Conservation (phyloP, 2,329 filamentous ascomycete species). For the Colletotrichum incanum region DNA sequence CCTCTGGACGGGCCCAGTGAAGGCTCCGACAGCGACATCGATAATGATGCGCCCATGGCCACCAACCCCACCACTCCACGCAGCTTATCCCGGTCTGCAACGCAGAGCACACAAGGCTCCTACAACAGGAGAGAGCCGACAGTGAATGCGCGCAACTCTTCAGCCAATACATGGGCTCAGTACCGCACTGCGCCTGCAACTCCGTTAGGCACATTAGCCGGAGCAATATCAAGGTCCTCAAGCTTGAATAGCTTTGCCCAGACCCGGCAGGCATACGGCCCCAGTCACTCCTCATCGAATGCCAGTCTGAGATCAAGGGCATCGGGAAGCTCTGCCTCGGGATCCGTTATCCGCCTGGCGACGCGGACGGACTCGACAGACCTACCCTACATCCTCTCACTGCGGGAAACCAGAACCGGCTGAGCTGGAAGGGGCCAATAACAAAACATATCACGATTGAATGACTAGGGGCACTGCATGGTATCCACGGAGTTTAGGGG, state of each 20-base stretch:
- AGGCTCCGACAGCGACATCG: slow-evolving; percentile 59
- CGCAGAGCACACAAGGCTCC: slow-evolving; percentile 53
- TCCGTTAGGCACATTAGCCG: slow-evolving; percentile 60
- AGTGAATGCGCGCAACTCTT: slow-evolving; percentile 57
- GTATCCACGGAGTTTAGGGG: slow-evolving; percentile 41
- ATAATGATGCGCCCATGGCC: slow-evolving; percentile 62
- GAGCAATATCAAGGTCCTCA: slow-evolving; percentile 54
- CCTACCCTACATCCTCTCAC: slow-evolving; percentile 54
- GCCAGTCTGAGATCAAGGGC: slow-evolving; percentile 57
- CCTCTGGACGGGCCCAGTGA: slow-evolving; percentile 47
- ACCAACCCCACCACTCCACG: slow-evolving; percentile 60
- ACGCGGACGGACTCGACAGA: slow-evolving; percentile 52
- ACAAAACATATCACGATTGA: slow-evolving; percentile 33
- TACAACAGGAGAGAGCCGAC: slow-evolving; percentile 44
- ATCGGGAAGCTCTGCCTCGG: slow-evolving; percentile 53
- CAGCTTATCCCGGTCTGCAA: slow-evolving; percentile 50
- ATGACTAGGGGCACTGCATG: slow-evolving; percentile 37
- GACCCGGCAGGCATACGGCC: slow-evolving; percentile 58
- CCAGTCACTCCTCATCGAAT: slow-evolving; percentile 56
- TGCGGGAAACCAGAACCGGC: slow-evolving; percentile 38
- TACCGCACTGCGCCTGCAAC: slow-evolving; percentile 71
- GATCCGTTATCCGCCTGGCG: slow-evolving; percentile 66
- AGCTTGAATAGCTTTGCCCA: slow-evolving; percentile 61
- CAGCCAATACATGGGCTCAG: slow-evolving; percentile 60
- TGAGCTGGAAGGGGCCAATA: slow-evolving; percentile 20